Evolutionary conservation across 2,329 filamentous ascomycete genomes (phyloP).

Genomic region (Pezicula carpinea): DNA sequence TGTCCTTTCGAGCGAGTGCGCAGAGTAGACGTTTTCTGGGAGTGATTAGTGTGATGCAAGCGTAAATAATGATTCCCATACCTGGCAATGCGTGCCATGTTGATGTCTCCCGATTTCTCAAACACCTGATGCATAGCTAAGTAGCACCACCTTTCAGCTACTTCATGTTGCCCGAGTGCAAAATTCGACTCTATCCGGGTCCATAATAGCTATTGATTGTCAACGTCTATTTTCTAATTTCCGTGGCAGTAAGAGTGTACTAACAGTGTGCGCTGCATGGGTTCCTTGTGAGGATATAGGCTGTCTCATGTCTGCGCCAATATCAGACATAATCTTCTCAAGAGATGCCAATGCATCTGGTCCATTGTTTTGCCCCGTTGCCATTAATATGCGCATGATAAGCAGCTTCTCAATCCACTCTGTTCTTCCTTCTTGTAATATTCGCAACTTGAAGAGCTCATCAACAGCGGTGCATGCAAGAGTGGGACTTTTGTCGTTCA

Average conservation of each 20-base stretch:
- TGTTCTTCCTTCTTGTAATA: conserved; percentile 44
- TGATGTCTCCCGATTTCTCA: conserved; percentile 56
- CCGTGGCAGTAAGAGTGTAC: conserved; percentile 19
- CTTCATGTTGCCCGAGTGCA: conserved; percentile 44
- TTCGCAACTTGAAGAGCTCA: conserved; percentile 54
- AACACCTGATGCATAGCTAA: conserved; percentile 66
- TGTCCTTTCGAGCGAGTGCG: conserved; percentile 54
- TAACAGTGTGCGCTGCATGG: conserved; percentile 62
- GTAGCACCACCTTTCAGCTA: conserved; percentile 66
- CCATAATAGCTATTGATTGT: conserved; percentile 64
- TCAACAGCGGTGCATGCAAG: conserved; percentile 52
- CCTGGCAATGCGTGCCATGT: conserved; percentile 66
- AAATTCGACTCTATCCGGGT: conserved; percentile 64
- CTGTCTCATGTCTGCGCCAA: conserved; percentile 40
- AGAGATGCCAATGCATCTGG: conserved; percentile 34
- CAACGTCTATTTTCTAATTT: conserved; percentile 9
- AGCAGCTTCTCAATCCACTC: conserved; percentile 66
- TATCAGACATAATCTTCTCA: conserved; percentile 37
- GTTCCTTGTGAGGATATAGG: conserved; percentile 56
- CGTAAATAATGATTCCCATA: conserved; percentile 25
- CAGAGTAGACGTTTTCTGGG: conserved; percentile 69
- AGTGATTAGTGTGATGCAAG: background rate
- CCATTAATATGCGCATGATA: conserved; percentile 64
- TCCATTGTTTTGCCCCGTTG: conserved; percentile 40
- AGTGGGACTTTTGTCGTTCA: conserved; percentile 50